Evolutionary conservation across 2,329 filamentous ascomycete genomes (phyloP), one percentile per base, ranked within the genome.

Genomic region (Aciculosporium take): DNA sequence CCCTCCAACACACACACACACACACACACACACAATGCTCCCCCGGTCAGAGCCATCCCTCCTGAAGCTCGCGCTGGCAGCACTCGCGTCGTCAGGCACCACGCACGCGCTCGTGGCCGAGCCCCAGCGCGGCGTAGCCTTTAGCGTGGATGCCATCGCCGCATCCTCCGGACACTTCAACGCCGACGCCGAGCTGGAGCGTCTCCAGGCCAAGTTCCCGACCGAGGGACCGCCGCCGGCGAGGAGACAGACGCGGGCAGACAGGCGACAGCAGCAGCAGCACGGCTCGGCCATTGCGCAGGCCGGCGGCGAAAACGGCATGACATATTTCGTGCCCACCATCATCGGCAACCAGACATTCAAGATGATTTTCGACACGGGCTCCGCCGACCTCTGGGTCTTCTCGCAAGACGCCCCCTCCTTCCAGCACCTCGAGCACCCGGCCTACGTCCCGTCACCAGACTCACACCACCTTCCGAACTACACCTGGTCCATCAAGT

Each of bases 311-410:
- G n/a, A n/a, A n/a, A n/a, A 18, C 29, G 15, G 29, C 29, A 9
- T 13, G n/a, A 7, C n/a, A 7, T 31, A 13, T 7, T 2, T 13
- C 4, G 5, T 7, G 6, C 29, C 0, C 57, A 79, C 1, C 74
- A 73, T 7, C 74, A 79, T 49, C 66, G 66, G 1, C 67, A 77
- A 48, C 68, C 71, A 0, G 72, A 79, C 45, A 69, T 79, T 31
- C 29, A 15, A 31, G 12, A 17, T 31, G n/a, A 31, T 31, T 7
- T 31, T 7, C 29, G 29, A 31, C 15, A 31, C 29, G 29, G 29
- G 29, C 29, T 31, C 29, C 2, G 29, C 29, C n/a, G 29, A 31
- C 29, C 29, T 31, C 29, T 31, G 29, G 29, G 29, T 31, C 3
- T 31, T 7, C 29, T 31, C 29, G 3, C 4, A 31, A n/a, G 5